Evolutionary conservation across 192 early-diverging fungal species (phyloP).

Genomic region (Coemansia sp.): DNA sequence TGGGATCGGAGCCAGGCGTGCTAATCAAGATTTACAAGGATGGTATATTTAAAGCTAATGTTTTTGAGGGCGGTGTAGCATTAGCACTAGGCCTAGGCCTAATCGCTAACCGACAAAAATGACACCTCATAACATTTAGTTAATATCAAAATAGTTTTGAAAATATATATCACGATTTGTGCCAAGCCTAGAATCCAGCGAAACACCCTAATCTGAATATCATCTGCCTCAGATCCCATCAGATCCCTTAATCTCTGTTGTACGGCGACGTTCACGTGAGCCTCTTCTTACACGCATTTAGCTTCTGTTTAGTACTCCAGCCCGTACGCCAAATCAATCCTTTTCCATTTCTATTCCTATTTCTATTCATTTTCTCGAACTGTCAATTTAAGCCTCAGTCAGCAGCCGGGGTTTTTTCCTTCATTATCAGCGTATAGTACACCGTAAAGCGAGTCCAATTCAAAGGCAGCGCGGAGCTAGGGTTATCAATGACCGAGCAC

Average conservation of each 20-base stretch:
- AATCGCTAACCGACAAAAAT: not conserved
- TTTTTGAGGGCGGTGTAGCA: not conserved
- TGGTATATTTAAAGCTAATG: not conserved
- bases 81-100: not conserved
- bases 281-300: no score
- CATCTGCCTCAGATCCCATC: not conserved
- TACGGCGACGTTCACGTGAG: no score
- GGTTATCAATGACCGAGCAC: conserved; percentile 15
- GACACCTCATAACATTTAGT: not conserved
- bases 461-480: not conserved
- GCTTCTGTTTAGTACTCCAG: not conserved
- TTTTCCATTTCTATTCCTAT: no score
- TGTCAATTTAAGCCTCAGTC: not conserved
- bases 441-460: not conserved
- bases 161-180: not conserved
- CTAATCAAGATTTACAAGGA: not conserved
- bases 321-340: no score
- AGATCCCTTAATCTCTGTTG: not conserved
- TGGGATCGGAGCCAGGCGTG: not conserved
- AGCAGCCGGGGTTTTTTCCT: no score
- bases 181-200: not conserved
- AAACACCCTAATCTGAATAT: not conserved
- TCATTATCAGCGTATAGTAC: not conserved
- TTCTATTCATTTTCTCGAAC: not conserved
- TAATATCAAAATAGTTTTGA: not conserved